These are phyloP conservation scores for Rhizophagus clarus DNA, from an alignment of 192 early-diverging fungal species.

Conservation along the genomic window DNA sequence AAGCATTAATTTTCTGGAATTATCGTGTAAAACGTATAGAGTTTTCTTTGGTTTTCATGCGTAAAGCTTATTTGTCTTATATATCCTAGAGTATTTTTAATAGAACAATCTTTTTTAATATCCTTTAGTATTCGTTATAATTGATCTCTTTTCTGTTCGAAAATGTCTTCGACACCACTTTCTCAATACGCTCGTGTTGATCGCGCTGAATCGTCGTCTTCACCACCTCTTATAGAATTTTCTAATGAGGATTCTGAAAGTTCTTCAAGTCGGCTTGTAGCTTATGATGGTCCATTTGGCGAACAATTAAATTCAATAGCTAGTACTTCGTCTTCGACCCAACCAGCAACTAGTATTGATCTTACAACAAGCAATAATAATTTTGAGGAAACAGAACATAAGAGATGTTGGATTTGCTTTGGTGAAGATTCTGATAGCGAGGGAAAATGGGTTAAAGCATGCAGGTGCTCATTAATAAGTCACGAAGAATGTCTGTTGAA, in stretches of 20 bases:
- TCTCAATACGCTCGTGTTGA: slow-evolving; percentile 1
- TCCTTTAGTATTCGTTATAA: not conserved
- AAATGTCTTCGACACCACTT: slow-evolving; percentile 9
- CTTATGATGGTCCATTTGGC: not conserved
- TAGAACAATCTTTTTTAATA: not conserved
- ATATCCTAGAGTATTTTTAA: no score
- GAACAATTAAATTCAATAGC: not conserved
- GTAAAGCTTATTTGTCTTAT: not conserved
- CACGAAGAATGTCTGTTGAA: slow-evolving; percentile 77
- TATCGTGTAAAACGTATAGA: not conserved
- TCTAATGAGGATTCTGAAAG: not conserved
- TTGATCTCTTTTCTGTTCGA: not conserved
- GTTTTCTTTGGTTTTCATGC: no score
- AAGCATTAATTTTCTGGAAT: not conserved
- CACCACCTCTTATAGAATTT: not conserved
- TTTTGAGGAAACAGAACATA: slow-evolving; percentile 32
- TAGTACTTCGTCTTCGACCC: not conserved
- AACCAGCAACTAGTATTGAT: not conserved
- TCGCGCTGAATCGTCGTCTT: not conserved
- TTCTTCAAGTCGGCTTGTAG: not conserved
- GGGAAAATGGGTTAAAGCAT: slow-evolving; percentile 70
- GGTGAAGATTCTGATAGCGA: slow-evolving; percentile 64
- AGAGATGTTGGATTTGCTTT: slow-evolving; percentile 76
- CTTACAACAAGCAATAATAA: not conserved
- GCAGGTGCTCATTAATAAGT: slow-evolving; percentile 73